Percentiles rank a stretch among this genome's conserved stretches.
Conservation (phyloP, 495 filamentous ascomycete species). For the Neurospora sp. region DNA sequence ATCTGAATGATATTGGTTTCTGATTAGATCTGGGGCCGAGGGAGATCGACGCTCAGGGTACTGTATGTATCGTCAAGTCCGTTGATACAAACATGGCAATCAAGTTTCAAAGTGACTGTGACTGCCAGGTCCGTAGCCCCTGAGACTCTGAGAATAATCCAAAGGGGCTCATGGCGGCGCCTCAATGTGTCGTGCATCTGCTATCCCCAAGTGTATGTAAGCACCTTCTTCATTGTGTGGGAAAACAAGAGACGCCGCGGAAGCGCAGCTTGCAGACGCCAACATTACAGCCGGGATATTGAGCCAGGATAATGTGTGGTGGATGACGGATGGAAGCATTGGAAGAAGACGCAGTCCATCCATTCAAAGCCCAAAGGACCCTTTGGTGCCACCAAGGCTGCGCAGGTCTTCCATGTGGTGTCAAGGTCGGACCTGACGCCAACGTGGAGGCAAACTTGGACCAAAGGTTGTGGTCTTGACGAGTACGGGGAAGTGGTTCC, state of each 20-base stretch:
- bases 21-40: not conserved
- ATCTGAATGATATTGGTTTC: not conserved
- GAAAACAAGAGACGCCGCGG: conserved; percentile 2
- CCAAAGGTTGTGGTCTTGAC: not conserved
- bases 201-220: not conserved
- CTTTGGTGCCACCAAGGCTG: conserved; percentile 1
- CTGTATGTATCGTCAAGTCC: not conserved
- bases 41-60: not conserved
- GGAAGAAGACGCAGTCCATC: conserved; percentile 9
- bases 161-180: not conserved
- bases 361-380: conserved; percentile 3
- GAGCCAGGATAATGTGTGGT: conserved; percentile 8
- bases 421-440: not conserved
- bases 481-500: not conserved
- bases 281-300: conserved; percentile 13
- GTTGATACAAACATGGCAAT: not conserved
- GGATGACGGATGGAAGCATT: conserved; percentile 17
- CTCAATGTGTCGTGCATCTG: not conserved
- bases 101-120: not conserved
- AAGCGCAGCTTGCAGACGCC: conserved; percentile 11
- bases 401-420: not conserved
- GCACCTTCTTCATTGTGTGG: not conserved
- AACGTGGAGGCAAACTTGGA: not conserved
- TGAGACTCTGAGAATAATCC: not conserved
- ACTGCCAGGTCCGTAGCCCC: not conserved